Evolutionary conservation across 1,139 yeast genomes (phyloP), one percentile per base, ranked within the genome.

Genomic region (Saccharomyces hybrid): DNA sequence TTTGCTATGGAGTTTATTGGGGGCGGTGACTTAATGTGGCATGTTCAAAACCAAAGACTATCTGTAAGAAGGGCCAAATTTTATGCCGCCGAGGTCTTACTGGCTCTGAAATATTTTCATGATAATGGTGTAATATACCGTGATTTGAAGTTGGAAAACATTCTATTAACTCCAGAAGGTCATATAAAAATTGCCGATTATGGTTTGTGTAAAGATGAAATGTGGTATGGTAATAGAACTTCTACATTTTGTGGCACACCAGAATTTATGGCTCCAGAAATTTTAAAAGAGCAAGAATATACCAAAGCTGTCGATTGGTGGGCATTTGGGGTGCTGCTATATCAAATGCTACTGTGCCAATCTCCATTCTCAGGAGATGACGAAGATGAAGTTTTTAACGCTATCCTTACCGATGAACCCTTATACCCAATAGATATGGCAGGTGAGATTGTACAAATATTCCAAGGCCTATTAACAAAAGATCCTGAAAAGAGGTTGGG

Each of bases 21-120:
- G 11, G 99, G 99, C 55, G 99, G 99, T 69, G 99, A 93, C 74
- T 80, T 93, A 67, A 93, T 93, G 99, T 90, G 97, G 96, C 99
- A 93, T 70, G 95, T 93, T 64, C 99, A 93, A 71, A 89, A 89
- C 67, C 88, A 88, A 55, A 79, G 95, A 64, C 87, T 93, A 67
- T 85, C 96, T 2, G 86, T 93, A 23, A 83, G 88, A 61, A 79
- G 98, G 62, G 99, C 99, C 14, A 95, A 91, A 71, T 93, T 90
- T 68, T 95, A 93, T 71, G 98, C 99, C 2, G 95, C 97, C 51
- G 99, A 93, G 70, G 97, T 95, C 1, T 76, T 91, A 60, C 73
- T 93, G 54, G 99, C 96, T 0, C 77, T 93, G 67, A 88, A 93
- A 67, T 88, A 89, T 69, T 86, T 93, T 77, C 99, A 93, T 72